Evolutionary conservation across 805 yeast species (phyloP).

Genomic region (Wickerhamiella parazyma): DNA sequence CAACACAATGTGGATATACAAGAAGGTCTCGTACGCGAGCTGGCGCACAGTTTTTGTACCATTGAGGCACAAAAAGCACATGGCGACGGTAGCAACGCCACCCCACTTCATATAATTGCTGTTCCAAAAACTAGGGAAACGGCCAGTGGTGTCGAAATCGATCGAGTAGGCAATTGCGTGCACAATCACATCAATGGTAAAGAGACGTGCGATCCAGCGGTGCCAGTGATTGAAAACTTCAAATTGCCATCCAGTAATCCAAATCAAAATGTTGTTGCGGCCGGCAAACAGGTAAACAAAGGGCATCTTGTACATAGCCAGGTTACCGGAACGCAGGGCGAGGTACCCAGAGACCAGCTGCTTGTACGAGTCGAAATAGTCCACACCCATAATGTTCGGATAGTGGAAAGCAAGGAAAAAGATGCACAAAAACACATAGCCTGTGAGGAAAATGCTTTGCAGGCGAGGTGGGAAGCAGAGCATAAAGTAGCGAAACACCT

Average conservation of each 20-base stretch:
- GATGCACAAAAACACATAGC: not conserved
- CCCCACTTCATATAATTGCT: conserved; percentile 19
- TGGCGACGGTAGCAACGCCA: conserved; percentile 18
- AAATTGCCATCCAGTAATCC: conserved; percentile 42
- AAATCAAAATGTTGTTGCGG: conserved; percentile 48
- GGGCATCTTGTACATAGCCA: conserved; percentile 31
- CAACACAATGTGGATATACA: conserved; percentile 40
- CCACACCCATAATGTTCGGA: not conserved
- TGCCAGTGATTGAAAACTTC: conserved; percentile 45
- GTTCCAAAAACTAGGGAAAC: conserved; percentile 17
- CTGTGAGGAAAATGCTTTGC: not conserved
- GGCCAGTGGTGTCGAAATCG: conserved; percentile 15
- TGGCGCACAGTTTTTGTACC: conserved; percentile 42
- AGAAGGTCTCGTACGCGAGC: conserved; percentile 42
- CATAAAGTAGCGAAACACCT: not conserved
- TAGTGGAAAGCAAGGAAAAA: conserved; percentile 3
- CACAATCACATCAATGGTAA: conserved; percentile 34
- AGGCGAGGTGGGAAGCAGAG: conserved; percentile 7
- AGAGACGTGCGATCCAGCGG: conserved; percentile 44
- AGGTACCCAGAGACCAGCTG: conserved; percentile 3
- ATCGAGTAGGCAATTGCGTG: conserved; percentile 43
- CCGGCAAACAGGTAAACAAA: conserved; percentile 48
- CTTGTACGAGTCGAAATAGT: not conserved
- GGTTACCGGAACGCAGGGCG: conserved; percentile 27
- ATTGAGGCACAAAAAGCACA: conserved; percentile 29